Evolutionary conservation across 2,329 filamentous ascomycete species (phyloP).

Genomic region (Penicillium freii): DNA sequence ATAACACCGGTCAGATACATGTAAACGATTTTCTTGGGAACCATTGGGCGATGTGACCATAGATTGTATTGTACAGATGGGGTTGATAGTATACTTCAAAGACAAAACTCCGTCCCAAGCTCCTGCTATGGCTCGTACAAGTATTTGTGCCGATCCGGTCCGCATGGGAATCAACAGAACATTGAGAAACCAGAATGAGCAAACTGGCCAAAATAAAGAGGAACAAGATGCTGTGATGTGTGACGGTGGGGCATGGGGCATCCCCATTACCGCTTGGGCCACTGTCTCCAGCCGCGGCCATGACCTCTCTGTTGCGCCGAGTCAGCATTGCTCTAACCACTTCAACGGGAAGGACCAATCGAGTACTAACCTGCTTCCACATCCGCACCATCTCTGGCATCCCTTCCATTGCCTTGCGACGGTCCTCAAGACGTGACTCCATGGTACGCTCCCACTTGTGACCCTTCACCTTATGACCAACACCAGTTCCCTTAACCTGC

Average conservation of each 20-base stretch:
- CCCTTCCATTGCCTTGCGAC: conserved; percentile 85
- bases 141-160: conserved; percentile 10
- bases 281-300: conserved; percentile 72
- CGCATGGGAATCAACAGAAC: conserved; percentile 3
- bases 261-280: conserved; percentile 54
- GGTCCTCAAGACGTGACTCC: conserved; percentile 78
- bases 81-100: conserved; percentile 17
- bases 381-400: conserved; percentile 90
- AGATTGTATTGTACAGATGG: conserved; percentile 23
- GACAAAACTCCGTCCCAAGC: conserved; percentile 25
- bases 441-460: conserved; percentile 87
- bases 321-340: conserved; percentile 34
- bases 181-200: conserved; percentile 8
- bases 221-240: conserved; percentile 10
- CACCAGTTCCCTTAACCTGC: conserved; percentile 86
- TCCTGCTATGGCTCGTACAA: conserved; percentile 26
- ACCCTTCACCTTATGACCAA: conserved; percentile 91
- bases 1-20: conserved; percentile 1
- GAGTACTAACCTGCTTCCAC: conserved; percentile 79
- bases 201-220: conserved; percentile 15
- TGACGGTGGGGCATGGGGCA: background rate
- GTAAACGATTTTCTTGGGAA: conserved; percentile 1
- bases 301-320: conserved; percentile 58
- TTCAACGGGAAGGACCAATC: background rate
- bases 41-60: conserved; percentile 10